Evolutionary conservation across 176 grass and related monocot species (phyloP), one percentile per base, ranked within the genome.

Genomic region (Tuctoria greenei): DNA sequence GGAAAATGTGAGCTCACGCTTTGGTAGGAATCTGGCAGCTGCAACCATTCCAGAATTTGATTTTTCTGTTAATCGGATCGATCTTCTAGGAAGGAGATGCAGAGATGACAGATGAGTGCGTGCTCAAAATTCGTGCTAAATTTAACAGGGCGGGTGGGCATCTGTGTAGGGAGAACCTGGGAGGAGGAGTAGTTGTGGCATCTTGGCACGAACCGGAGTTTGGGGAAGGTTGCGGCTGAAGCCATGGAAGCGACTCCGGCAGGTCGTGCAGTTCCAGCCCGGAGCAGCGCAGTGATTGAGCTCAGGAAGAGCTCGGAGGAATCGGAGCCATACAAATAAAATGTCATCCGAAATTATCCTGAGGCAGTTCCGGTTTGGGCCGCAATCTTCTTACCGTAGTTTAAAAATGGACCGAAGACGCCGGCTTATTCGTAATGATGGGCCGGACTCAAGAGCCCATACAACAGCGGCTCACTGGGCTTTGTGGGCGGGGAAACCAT

Each of bases 301-400:
- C 9, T 74, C 10, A 59, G 31, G 34, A 37, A 40, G 34, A 78
- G 8, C n/a, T 10, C 58, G 42, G 68, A 17, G 49, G 66, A 78
- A 78, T 46, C 28, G 67, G 67, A 67, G 79, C 74, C 79, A 64
- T 87, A 71, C 37, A 77, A 82, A 64, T 87, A 71, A 45, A 77
- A 82, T 23, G 12, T 14, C 6, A 87, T 61, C 79, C 85, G 18
- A 78, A 82, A 87, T 78, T 72, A 81, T 81, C 79, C 8, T 25
- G 26, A 34, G 26, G 2, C 56, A 5, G 21, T 44, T 34, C 35
- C 10, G 5, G 12, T 6, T 64, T 64, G 74, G 44, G 60, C 60
- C 28, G 1, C 31, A 4, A 3, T 61, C 45, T 23, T 38, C n/a
- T 21, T 21, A 54, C 6, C n/a, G n/a, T n/a, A n/a, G n/a, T 10